A percentile compares a stretch with the other conserved stretches of the same genome.
These are phyloP conservation scores for Termitomyces bulborhizus DNA, from an alignment of 768 basidiomycete species.

Conservation along the genomic window DNA sequence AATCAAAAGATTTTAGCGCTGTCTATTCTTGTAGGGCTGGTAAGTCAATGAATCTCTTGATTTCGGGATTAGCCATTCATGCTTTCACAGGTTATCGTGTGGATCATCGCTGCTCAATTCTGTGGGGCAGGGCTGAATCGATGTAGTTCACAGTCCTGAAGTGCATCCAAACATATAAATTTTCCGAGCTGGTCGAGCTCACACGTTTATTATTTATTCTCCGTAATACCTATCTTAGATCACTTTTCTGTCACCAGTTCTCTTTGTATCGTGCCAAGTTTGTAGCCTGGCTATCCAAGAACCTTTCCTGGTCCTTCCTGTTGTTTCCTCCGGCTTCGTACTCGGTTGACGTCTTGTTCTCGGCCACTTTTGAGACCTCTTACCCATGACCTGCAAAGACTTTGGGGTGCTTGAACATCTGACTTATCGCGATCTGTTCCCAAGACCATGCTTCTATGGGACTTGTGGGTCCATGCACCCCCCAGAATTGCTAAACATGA, in stretches of 20 bases:
- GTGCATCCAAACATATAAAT: neutral
- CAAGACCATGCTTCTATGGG: neutral
- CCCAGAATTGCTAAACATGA: too few species aligned
- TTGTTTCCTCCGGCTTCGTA: too few species aligned
- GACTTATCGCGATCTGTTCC: too few species aligned
- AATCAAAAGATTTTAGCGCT: constrained; percentile 67
- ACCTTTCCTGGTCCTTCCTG: too few species aligned
- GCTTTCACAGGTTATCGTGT: constrained; percentile 56
- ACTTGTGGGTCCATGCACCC: neutral
- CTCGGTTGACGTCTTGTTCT: too few species aligned
- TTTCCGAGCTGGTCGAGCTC: neutral
- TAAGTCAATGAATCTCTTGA: constrained; percentile 26
- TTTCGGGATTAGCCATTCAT: neutral
- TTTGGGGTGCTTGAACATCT: too few species aligned
- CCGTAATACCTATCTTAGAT: neutral
- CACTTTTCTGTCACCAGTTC: neutral
- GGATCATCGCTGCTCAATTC: constrained; percentile 82
- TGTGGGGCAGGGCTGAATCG: constrained; percentile 79
- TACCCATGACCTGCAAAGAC: too few species aligned
- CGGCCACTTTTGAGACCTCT: too few species aligned
- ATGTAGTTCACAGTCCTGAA: constrained; percentile 34
- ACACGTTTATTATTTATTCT: neutral
- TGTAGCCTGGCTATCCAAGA: too few species aligned
- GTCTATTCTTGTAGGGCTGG: constrained; percentile 64
- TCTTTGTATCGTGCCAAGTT: neutral